Evolutionary conservation across 352 stramenopile genomes (phyloP).

Genomic region (Phytopythium oedochilum): DNA sequence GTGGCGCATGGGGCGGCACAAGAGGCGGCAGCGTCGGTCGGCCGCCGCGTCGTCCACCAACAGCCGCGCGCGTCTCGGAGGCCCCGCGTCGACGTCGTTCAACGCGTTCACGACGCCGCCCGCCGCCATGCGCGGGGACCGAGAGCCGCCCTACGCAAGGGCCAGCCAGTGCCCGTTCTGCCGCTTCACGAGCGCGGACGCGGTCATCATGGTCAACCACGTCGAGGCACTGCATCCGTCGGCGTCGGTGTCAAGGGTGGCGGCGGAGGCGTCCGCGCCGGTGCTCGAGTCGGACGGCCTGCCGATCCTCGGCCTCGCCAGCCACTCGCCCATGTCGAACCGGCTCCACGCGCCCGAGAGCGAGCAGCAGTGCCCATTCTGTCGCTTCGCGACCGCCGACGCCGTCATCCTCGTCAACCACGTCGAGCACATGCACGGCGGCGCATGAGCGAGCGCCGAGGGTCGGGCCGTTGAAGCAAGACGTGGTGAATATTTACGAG

Average conservation of each 20-base stretch:
- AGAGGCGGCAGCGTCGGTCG: background rate
- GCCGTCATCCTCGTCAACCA: conserved; percentile 75
- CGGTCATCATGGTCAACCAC: conserved; percentile 63
- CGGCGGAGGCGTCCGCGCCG: background rate
- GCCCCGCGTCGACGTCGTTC: background rate
- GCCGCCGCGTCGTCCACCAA: background rate
- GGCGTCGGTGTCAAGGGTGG: background rate
- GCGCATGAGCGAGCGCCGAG: conserved; percentile 9
- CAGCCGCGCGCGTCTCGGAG: background rate
- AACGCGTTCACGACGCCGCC: conserved; percentile 3
- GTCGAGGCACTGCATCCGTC: conserved; percentile 37
- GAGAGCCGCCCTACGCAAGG: conserved; percentile 5
- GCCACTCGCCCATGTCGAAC: conserved; percentile 3
- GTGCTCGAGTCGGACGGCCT: conserved; percentile 1
- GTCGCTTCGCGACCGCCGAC: conserved; percentile 44
- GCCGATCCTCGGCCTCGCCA: background rate
- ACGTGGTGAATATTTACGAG: background rate
- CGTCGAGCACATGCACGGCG: conserved; percentile 58
- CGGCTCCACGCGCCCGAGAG: conserved; percentile 8
- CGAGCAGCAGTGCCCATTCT: conserved; percentile 60
- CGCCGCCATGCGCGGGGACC: background rate
- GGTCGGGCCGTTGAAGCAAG: background rate
- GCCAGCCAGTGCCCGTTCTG: conserved; percentile 57
- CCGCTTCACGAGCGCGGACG: conserved; percentile 33
- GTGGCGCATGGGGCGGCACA: conserved; percentile 19